Evolutionary conservation across 495 filamentous ascomycete genomes (phyloP).

Genomic region (Hypoxylon subgilvum): DNA sequence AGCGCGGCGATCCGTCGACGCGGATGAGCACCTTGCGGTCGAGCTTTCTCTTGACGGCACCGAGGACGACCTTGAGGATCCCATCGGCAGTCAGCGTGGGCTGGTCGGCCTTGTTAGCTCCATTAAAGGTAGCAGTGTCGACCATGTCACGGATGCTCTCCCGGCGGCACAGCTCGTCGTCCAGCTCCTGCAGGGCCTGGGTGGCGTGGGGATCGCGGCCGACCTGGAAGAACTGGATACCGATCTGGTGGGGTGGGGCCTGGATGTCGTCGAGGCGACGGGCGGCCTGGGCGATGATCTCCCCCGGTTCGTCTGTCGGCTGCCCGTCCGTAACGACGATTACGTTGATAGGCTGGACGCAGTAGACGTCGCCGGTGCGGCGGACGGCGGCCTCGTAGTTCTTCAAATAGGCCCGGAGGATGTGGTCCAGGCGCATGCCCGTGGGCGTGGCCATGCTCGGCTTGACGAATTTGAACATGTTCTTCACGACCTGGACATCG

Average conservation of each 20-base stretch:
- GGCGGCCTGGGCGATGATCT: constrained; percentile 69
- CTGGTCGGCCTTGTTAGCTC: constrained; percentile 46
- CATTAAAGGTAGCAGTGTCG: constrained; percentile 82
- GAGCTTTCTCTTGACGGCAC: constrained; percentile 68
- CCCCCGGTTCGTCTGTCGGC: constrained; percentile 80
- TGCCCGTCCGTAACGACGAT: constrained; percentile 93
- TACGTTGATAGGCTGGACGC: constrained; percentile 85
- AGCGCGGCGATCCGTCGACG: constrained; percentile 8
- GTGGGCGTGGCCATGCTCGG: constrained; percentile 77
- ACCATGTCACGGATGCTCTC: constrained; percentile 83
- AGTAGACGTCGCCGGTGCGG: constrained; percentile 49
- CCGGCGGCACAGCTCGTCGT: constrained; percentile 70
- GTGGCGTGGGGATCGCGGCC: constrained; percentile 72
- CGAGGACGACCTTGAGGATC: constrained; percentile 84
- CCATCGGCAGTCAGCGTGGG: constrained; percentile 58
- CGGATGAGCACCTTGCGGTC: constrained; percentile 54
- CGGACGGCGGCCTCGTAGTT: constrained; percentile 45
- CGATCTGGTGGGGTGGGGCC: constrained; percentile 84
- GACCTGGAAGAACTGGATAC: constrained; percentile 97
- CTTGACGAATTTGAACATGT: constrained; percentile 69
- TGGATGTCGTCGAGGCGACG: constrained; percentile 71
- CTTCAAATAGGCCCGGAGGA: constrained; percentile 73
- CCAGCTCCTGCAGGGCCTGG: constrained; percentile 71
- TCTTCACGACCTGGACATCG: constrained; percentile 56
- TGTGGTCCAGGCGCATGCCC: constrained; percentile 71